Conservation (phyloP, 2,329 filamentous ascomycete species). For the Massarina eburnea region DNA sequence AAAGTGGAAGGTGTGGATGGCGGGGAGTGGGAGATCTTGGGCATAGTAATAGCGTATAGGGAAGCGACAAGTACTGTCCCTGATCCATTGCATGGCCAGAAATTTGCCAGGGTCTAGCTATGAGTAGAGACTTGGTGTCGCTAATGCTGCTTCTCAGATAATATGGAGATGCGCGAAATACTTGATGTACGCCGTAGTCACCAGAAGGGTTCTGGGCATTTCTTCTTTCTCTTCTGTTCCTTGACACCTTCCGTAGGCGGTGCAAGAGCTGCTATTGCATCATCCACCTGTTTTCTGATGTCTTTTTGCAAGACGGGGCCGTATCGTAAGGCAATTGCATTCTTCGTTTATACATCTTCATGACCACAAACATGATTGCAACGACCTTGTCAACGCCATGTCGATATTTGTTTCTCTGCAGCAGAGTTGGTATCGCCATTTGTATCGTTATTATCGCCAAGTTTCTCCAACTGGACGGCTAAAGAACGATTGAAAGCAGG, state of each 20-base stretch:
- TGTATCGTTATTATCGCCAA: background rate
- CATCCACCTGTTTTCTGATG: background rate
- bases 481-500: background rate
- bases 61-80: background rate
- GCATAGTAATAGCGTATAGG: background rate
- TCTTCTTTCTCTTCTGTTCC: too few relatives aligned
- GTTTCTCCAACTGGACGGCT: background rate
- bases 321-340: background rate
- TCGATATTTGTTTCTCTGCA: background rate
- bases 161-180: background rate
- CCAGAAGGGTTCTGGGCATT: background rate
- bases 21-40: background rate
- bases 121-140: too few relatives aligned
- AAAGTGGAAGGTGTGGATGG: constrained; percentile 12
- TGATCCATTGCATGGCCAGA: background rate
- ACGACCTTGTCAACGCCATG: background rate
- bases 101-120: too few relatives aligned
- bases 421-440: too few relatives aligned
- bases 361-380: background rate
- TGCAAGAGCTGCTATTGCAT: background rate
- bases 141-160: too few relatives aligned
- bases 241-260: background rate
- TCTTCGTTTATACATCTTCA: background rate
- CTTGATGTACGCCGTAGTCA: background rate
- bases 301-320: background rate